These are phyloP conservation scores for Trichoderma koningiopsis DNA, from an alignment of 2,329 filamentous ascomycete species.

Conservation along the genomic window DNA sequence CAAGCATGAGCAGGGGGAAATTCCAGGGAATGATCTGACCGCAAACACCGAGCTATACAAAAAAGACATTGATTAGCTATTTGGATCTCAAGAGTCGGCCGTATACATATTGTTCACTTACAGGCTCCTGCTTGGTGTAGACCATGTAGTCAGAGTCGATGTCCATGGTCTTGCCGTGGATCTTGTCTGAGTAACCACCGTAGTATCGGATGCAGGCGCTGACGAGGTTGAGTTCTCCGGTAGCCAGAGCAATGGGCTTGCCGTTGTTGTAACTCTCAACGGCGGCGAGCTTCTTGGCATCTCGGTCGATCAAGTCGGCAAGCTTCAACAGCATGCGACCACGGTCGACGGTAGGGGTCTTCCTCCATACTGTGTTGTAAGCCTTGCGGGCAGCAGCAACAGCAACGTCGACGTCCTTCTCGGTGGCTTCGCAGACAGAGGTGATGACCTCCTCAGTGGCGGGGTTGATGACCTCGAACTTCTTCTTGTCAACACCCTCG, in stretches of 20 bases:
- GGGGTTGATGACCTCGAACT: slow-evolving; percentile 91
- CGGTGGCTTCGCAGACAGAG: slow-evolving; percentile 80
- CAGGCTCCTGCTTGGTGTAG: slow-evolving; percentile 77
- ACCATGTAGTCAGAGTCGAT: slow-evolving; percentile 70
- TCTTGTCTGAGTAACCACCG: slow-evolving; percentile 90
- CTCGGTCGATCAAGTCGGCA: slow-evolving; percentile 77
- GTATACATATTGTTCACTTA: slow-evolving; percentile 39
- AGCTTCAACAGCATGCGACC: slow-evolving; percentile 72
- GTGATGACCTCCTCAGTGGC: slow-evolving; percentile 80
- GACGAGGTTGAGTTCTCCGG: slow-evolving; percentile 70
- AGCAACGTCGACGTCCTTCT: slow-evolving; percentile 82
- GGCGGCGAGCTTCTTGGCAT: slow-evolving; percentile 73
- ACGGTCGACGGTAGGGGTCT: slow-evolving; percentile 69
- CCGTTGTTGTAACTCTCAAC: slow-evolving; percentile 89
- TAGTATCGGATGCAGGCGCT: slow-evolving; percentile 71
- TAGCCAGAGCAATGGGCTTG: slow-evolving; percentile 76
- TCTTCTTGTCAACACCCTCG: slow-evolving; percentile 76
- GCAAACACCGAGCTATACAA: slow-evolving; percentile 65
- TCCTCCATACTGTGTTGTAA: slow-evolving; percentile 73
- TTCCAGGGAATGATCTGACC: slow-evolving; percentile 91
- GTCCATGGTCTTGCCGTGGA: slow-evolving; percentile 83
- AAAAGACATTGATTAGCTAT: neutral
- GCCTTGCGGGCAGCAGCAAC: slow-evolving; percentile 84
- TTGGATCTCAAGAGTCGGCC: neutral
- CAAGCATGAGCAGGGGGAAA: slow-evolving; percentile 78